Evolutionary conservation across 2,329 filamentous ascomycete species (phyloP).

Genomic region (Bipolaris victoriae): DNA sequence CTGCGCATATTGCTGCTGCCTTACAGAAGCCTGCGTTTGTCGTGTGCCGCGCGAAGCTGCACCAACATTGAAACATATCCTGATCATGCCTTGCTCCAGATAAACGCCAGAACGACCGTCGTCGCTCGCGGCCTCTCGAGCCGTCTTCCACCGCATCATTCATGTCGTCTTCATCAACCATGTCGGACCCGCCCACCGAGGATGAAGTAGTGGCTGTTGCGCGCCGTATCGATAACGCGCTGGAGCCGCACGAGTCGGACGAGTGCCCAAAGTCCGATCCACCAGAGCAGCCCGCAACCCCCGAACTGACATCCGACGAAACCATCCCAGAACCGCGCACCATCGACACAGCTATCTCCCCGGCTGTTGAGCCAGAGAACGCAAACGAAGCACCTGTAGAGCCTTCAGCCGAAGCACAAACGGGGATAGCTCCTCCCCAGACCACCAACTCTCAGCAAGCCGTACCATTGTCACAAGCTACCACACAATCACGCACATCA

Average conservation of each 20-base stretch:
- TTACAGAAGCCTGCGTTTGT: background rate
- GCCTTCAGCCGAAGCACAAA: slow-evolving; percentile 31
- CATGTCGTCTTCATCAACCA: slow-evolving; percentile 46
- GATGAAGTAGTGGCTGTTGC: slow-evolving; percentile 30
- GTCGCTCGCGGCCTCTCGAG: slow-evolving; percentile 79
- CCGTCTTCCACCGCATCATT: slow-evolving; percentile 41
- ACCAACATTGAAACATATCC: slow-evolving; percentile 10
- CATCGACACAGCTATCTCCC: slow-evolving; percentile 16
- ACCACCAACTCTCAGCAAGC: slow-evolving; percentile 41
- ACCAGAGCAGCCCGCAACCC: slow-evolving; percentile 28
- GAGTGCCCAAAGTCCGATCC: slow-evolving; percentile 27
- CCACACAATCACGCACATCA: slow-evolving; percentile 41
- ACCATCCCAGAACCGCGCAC: slow-evolving; percentile 20
- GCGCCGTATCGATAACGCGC: slow-evolving; percentile 31
- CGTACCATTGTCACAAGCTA: slow-evolving; percentile 40
- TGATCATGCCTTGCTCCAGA: slow-evolving; percentile 17
- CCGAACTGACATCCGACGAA: slow-evolving; percentile 30
- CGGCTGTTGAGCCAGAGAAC: slow-evolving; percentile 25
- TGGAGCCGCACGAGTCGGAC: slow-evolving; percentile 23
- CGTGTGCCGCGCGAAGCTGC: background rate
- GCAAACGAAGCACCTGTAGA: slow-evolving; percentile 27
- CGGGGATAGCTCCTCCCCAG: slow-evolving; percentile 35
- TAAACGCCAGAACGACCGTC: slow-evolving; percentile 86
- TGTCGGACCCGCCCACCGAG: slow-evolving; percentile 44
- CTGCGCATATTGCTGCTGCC: background rate